Percentiles rank a stretch among this genome's conserved stretches.
These are phyloP conservation scores for Durotheca rogersii DNA, from an alignment of 495 filamentous ascomycete genomes.

Conservation along the genomic window DNA sequence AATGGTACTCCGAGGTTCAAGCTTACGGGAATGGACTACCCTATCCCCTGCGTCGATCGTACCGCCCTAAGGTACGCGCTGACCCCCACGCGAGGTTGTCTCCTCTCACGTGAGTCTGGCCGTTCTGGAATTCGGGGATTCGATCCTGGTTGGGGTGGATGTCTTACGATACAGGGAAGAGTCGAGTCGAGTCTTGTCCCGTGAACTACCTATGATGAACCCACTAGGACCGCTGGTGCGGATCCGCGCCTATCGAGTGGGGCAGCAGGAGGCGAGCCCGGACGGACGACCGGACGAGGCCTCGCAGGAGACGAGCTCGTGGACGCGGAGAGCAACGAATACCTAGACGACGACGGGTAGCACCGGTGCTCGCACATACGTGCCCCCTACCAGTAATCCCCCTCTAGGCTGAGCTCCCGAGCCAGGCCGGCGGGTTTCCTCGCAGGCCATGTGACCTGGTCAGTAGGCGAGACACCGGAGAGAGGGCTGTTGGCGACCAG, in stretches of 20 bases:
- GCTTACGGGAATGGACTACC: slow-evolving; percentile 25
- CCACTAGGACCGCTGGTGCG: neutral
- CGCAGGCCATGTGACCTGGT: slow-evolving; percentile 11
- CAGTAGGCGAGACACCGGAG: slow-evolving; percentile 4
- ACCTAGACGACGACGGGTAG: slow-evolving; percentile 9
- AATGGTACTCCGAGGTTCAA: slow-evolving; percentile 18
- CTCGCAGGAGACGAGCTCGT: slow-evolving; percentile 1
- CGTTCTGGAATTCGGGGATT: neutral
- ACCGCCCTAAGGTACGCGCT: slow-evolving; percentile 16
- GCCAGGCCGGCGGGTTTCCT: slow-evolving; percentile 19
- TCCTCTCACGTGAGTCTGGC: slow-evolving; percentile 21
- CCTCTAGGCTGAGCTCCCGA: slow-evolving; percentile 6
- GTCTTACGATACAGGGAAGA: slow-evolving; percentile 14
- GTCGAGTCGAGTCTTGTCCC: too few species aligned
- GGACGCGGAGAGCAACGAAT: slow-evolving; percentile 15
- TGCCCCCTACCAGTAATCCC: too few species aligned
- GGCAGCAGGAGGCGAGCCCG: slow-evolving; percentile 5
- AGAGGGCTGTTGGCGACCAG: slow-evolving; percentile 2
- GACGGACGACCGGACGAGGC: too few species aligned
- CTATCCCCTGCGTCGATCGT: slow-evolving; percentile 30
- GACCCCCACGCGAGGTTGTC: slow-evolving; percentile 31
- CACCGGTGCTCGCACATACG: slow-evolving; percentile 13
- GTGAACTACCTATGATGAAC: too few species aligned
- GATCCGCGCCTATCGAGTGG: neutral
- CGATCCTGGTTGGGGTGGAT: slow-evolving; percentile 1